These are phyloP conservation scores for Ampelocalamus luodianensis DNA, from an alignment of 176 grass and related monocot species.

Conservation along the genomic window DNA sequence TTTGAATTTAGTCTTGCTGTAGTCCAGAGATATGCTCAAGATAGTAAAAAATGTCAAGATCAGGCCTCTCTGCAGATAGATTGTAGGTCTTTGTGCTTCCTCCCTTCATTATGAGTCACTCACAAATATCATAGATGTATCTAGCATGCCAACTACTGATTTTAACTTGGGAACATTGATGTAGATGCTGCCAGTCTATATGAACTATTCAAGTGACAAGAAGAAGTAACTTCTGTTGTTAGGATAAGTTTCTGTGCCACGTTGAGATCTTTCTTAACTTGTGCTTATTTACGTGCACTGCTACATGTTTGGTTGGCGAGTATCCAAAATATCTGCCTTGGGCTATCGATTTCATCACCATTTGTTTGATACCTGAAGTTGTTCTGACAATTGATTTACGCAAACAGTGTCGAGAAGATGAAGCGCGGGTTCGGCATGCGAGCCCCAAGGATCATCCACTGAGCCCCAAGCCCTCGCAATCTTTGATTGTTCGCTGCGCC, in stretches of 20 bases:
- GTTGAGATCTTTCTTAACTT: not conserved
- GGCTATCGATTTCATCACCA: not conserved
- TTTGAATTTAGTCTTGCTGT: not conserved
- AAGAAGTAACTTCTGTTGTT: not conserved
- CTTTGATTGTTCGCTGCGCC: not conserved
- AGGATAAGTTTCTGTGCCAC: not conserved
- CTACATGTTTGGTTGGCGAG: not conserved
- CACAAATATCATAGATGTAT: not conserved
- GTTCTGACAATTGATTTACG: constrained; percentile 9
- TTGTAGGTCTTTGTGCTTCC: not conserved
- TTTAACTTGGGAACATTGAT: not conserved
- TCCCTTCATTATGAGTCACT: not conserved
- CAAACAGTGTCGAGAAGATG: constrained; percentile 85
- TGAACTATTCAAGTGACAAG: not conserved
- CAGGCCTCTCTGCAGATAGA: not conserved
- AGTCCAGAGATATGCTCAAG: not conserved
- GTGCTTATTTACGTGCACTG: not conserved
- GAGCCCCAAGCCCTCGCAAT: not conserved
- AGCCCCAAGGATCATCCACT: constrained; percentile 57
- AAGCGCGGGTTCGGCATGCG: constrained; percentile 92
- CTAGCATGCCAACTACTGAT: not conserved
- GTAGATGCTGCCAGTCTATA: not conserved
- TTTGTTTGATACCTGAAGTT: not conserved
- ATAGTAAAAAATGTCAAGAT: not conserved
- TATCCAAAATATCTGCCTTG: not conserved